A percentile compares a stretch with the other conserved stretches of the same genome.
Conservation (phyloP, 2,329 filamentous ascomycete species). For the Ceratocystis huliohia region DNA sequence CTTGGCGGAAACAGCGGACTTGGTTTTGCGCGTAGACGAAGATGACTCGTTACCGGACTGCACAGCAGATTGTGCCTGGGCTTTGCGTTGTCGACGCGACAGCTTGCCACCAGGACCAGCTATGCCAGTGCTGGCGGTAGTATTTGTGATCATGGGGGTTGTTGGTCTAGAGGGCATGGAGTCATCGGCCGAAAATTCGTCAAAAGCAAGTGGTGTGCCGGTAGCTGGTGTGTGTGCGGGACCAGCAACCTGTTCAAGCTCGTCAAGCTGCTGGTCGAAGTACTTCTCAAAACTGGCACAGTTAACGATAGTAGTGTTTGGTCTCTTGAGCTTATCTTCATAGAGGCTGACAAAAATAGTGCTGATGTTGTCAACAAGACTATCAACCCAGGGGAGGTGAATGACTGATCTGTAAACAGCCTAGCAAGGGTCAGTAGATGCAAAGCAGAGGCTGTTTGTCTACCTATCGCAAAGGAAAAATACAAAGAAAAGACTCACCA, state of each 20-base stretch:
- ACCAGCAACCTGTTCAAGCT: conserved; percentile 51
- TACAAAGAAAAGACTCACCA: conserved; percentile 41
- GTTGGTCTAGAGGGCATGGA: conserved; percentile 57
- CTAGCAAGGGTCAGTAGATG: conserved; percentile 34
- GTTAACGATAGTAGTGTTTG: conserved; percentile 63
- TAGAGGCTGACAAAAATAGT: conserved; percentile 87
- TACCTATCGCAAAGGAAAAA: neutral
- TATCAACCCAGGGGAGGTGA: conserved; percentile 93
- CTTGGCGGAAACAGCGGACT: conserved; percentile 38
- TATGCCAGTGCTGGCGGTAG: conserved; percentile 48
- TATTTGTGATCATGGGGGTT: conserved; percentile 54
- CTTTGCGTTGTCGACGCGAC: conserved; percentile 65
- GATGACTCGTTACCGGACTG: conserved; percentile 77
- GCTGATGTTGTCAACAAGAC: conserved; percentile 87
- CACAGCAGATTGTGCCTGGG: conserved; percentile 46
- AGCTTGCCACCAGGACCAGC: conserved; percentile 60
- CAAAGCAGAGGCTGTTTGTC: too few species aligned
- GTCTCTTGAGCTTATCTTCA: conserved; percentile 70
- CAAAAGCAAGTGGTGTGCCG: neutral
- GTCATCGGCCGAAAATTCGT: conserved; percentile 17
- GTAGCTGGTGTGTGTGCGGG: conserved; percentile 24
- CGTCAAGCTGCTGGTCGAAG: conserved; percentile 82
- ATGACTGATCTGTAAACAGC: conserved; percentile 94
- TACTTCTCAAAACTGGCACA: conserved; percentile 78
- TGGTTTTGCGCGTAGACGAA: conserved; percentile 39